Evolutionary conservation across 2,329 filamentous ascomycete species (phyloP), one percentile per base, ranked within the genome.

Genomic region (Nakataea oryzae): DNA sequence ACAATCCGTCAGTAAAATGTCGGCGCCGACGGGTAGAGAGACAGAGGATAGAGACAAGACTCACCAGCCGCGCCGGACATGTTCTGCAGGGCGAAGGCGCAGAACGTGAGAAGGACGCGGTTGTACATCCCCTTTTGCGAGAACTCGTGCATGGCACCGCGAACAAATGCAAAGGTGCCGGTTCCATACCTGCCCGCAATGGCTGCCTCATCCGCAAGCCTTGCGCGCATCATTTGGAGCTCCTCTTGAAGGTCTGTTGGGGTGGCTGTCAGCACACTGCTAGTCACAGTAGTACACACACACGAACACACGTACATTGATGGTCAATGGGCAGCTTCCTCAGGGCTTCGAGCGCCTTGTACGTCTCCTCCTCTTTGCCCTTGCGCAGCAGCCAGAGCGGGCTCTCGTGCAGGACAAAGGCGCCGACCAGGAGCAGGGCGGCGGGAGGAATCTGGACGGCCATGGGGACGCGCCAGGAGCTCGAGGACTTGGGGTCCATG

Each of bases 391-490:
- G 69, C 75, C 75, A 78, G 41, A 74, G 69, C 6, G 75, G 75
- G 17, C 72, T 74, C 64, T 78, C 75, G 27, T 68, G 70, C 6
- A 78, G 68, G 61, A 80, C 74, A 61, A 77, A 78, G 0, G 76
- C 78, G 1, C 80, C 75, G 7, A 72, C 28, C 63, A 81, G 72
- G 28, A 81, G 71, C 3, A 77, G 65, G 6, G 74, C 72, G 0
- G 77, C 73, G 7, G 80, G 79, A 3, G 80, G 69, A 9, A 76
- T 69, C 64, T 79, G 76, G 21, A 82, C 73, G 0, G 75, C 79
- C 68, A 81, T 77, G 8, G 80, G 80, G 54, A 82, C 75, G 8
- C 78, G 72, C 79, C 79, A 82, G 58, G 74, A 55, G 72, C 4
- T 72, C 2, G 70, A 62, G 21, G 68, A 70, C 3, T 57, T 64